A percentile compares a stretch with the other conserved stretches of the same genome.
Evolutionary conservation across 176 grass and related monocot species (phyloP).

Genomic region (Carex parvula): DNA sequence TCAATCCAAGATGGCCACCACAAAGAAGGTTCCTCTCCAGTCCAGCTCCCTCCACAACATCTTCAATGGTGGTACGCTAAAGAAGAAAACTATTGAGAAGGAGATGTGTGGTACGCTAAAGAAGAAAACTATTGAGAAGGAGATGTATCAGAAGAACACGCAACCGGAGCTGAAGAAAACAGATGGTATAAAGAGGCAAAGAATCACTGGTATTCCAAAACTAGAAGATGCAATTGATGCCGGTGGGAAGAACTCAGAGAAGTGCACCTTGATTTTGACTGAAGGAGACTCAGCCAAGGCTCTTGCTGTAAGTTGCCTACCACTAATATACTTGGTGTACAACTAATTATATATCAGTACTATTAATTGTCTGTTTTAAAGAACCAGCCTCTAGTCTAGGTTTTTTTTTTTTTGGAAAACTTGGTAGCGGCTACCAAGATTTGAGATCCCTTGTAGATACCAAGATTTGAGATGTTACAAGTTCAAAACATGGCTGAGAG

Average conservation of each 20-base stretch:
- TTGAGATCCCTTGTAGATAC: too few species aligned
- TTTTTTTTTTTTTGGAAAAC: too few species aligned
- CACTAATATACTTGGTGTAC: not conserved
- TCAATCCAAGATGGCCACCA: slow-evolving; percentile 36
- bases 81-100: slow-evolving; percentile 61
- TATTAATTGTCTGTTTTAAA: not conserved
- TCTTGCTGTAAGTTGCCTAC: slow-evolving; percentile 34
- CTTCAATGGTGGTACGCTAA: slow-evolving; percentile 7
- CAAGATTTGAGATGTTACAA: too few species aligned
- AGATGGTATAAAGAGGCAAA: slow-evolving; percentile 38
- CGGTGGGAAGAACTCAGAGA: slow-evolving; percentile 41
- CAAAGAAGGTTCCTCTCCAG: slow-evolving; percentile 46
- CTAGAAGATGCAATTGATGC: slow-evolving; percentile 57
- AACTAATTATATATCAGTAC: not conserved
- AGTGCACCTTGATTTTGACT: slow-evolving; percentile 50
- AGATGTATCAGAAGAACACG: slow-evolving; percentile 86
- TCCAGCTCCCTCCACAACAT: slow-evolving; percentile 76
- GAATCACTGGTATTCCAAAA: slow-evolving; percentile 46
- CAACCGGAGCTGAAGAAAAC: slow-evolving; percentile 66
- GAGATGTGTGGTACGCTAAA: slow-evolving; percentile 45
- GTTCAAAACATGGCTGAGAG: too few species aligned
- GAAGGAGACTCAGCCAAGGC: slow-evolving; percentile 52
- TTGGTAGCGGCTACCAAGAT: too few species aligned
- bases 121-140: slow-evolving; percentile 69
- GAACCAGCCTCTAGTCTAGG: too few species aligned